Conservation (phyloP, 1,284 basidiomycete species). For the Malassezia yamatoensis region DNA sequence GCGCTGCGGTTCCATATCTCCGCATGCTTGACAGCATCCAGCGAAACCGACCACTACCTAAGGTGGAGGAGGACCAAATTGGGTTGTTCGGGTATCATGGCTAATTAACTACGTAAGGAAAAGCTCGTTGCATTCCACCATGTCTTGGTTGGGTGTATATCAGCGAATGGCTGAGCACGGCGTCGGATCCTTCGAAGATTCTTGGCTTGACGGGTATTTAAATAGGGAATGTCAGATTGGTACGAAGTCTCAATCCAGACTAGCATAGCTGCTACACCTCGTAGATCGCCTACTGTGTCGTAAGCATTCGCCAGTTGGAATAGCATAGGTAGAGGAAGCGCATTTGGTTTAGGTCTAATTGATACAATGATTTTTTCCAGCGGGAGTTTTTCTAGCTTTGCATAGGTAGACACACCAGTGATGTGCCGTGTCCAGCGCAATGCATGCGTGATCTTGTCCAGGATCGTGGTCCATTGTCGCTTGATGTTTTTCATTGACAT, state of each 20-base stretch:
- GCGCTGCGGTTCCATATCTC: not conserved
- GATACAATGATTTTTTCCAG: not conserved
- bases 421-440: not conserved
- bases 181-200: not conserved
- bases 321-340: not conserved
- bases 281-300: not conserved
- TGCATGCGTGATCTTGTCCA: conserved; percentile 1
- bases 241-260: conserved; percentile 3
- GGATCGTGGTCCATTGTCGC: not conserved
- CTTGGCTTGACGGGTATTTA: not conserved
- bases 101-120: not conserved
- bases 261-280: conserved; percentile 3
- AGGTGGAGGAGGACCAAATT: not conserved
- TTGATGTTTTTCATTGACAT: not conserved
- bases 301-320: conserved; percentile 7
- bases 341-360: not conserved
- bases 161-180: not conserved
- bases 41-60: not conserved
- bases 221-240: not conserved
- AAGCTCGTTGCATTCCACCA: not conserved
- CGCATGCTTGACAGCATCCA: not conserved
- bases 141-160: not conserved
- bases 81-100: not conserved
- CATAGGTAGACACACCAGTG: not conserved
- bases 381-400: not conserved